phyloP scores from a whole-genome alignment of 441 rosid genomes.

The Metrosideros polymorpha region DNA sequence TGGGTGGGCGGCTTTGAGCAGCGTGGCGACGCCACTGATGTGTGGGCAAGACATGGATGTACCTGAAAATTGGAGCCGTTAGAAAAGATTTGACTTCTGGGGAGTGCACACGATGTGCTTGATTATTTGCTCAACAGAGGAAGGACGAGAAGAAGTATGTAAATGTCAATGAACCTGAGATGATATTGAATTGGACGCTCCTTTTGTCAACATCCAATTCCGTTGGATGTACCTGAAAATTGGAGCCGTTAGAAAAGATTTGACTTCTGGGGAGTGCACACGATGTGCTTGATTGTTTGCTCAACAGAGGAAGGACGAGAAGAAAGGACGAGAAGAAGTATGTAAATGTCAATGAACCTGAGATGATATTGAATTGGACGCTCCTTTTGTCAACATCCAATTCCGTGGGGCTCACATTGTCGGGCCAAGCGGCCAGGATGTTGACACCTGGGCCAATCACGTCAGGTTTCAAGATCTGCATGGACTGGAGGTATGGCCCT shows the following conservation, averaged over 20 bases:
- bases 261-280: background rate
- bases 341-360: constrained; percentile 7
- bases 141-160: background rate
- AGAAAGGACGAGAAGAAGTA: too few species aligned
- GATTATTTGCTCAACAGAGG: background rate
- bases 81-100: background rate
- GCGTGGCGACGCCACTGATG: background rate
- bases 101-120: background rate
- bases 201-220: background rate
- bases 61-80: background rate
- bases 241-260: background rate
- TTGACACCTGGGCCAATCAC: constrained; percentile 28
- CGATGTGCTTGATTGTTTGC: background rate
- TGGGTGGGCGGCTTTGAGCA: background rate
- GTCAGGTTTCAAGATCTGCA: constrained; percentile 22
- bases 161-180: constrained; percentile 13
- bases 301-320: background rate
- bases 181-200: constrained; percentile 18
- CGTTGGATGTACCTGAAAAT: background rate
- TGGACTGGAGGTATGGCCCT: constrained; percentile 19
- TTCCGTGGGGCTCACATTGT: background rate
- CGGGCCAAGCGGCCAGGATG: constrained; percentile 21
- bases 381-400: constrained; percentile 2
- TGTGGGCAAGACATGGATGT: background rate
- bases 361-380: constrained; percentile 19